Evolutionary conservation across 1,139 yeast species (phyloP).

Genomic region (Suhomyces choctaworum): DNA sequence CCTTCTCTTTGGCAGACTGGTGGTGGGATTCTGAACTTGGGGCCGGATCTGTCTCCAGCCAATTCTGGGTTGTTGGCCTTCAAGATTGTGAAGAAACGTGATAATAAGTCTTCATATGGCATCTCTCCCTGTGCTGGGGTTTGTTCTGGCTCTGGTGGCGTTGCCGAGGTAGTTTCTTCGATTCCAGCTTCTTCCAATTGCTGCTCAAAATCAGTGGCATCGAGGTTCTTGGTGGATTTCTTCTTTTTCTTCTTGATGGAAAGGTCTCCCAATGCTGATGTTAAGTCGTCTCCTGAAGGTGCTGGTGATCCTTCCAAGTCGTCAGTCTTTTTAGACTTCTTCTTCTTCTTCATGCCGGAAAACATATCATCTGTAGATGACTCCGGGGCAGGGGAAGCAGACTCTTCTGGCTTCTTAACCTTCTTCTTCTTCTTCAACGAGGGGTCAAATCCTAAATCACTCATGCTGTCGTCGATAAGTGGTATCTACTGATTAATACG

Average conservation of each 20-base stretch:
- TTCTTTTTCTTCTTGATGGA: slow-evolving; percentile 77
- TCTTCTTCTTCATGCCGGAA: slow-evolving; percentile 56
- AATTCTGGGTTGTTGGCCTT: slow-evolving; percentile 95
- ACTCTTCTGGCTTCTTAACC: slow-evolving; percentile 43
- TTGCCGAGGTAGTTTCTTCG: slow-evolving; percentile 43
- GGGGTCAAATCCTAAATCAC: slow-evolving; percentile 77
- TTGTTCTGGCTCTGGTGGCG: slow-evolving; percentile 20
- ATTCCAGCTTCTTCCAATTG: slow-evolving; percentile 91
- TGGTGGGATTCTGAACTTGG: slow-evolving; percentile 95
- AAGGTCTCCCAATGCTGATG: slow-evolving; percentile 70
- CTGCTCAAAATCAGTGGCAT: slow-evolving; percentile 79
- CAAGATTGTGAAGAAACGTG: slow-evolving; percentile 81
- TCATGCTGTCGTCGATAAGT: slow-evolving; percentile 25
- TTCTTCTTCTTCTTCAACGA: slow-evolving; percentile 82
- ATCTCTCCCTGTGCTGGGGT: slow-evolving; percentile 54
- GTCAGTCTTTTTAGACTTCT: slow-evolving; percentile 45
- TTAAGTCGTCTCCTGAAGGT: slow-evolving; percentile 61
- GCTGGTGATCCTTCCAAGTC: slow-evolving; percentile 37
- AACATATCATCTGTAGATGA: slow-evolving; percentile 50
- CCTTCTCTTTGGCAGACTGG: slow-evolving; percentile 98
- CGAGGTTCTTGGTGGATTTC: slow-evolving; percentile 59
- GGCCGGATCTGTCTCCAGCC: slow-evolving; percentile 93
- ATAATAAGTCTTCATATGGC: slow-evolving; percentile 74
- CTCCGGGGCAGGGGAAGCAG: slow-evolving; percentile 34
- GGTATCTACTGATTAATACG: not conserved